Evolutionary conservation across 495 filamentous ascomycete genomes (phyloP).

Genomic region (Penicillium subrubescens): DNA sequence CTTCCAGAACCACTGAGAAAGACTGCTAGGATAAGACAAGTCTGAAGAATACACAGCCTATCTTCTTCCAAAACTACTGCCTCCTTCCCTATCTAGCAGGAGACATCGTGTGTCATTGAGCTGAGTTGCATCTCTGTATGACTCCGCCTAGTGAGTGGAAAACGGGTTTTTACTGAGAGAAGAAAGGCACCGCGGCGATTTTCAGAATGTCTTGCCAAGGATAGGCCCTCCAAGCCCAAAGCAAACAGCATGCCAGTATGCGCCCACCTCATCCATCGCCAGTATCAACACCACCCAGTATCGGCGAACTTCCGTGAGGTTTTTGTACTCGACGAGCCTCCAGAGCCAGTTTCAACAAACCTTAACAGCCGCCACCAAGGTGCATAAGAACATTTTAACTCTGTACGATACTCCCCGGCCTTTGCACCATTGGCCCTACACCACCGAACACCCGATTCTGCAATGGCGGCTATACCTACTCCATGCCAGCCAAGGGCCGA

Average conservation of each 20-base stretch:
- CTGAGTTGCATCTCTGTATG: neutral
- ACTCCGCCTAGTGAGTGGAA: neutral
- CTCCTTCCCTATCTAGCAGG: neutral
- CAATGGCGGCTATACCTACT: slow-evolving; percentile 4
- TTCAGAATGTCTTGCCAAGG: neutral
- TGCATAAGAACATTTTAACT: neutral
- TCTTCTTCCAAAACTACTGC: neutral
- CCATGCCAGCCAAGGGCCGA: slow-evolving; percentile 19
- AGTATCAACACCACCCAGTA: neutral
- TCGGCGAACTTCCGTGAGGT: neutral
- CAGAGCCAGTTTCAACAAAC: neutral
- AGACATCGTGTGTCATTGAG: neutral
- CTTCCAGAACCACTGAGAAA: neutral
- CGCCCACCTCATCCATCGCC: neutral
- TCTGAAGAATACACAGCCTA: neutral
- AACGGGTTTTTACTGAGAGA: neutral
- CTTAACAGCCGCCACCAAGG: neutral
- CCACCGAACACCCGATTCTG: slow-evolving; percentile 18
- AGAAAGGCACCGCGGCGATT: neutral
- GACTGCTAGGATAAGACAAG: neutral
- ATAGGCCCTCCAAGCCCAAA: neutral
- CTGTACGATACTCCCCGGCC: neutral
- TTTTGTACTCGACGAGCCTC: neutral
- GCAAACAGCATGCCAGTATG: neutral
- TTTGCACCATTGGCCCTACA: slow-evolving; percentile 15